Evolutionary conservation across 768 basidiomycete species (phyloP), one percentile per base, ranked within the genome.

Genomic region (Pleurotus sapidus): DNA sequence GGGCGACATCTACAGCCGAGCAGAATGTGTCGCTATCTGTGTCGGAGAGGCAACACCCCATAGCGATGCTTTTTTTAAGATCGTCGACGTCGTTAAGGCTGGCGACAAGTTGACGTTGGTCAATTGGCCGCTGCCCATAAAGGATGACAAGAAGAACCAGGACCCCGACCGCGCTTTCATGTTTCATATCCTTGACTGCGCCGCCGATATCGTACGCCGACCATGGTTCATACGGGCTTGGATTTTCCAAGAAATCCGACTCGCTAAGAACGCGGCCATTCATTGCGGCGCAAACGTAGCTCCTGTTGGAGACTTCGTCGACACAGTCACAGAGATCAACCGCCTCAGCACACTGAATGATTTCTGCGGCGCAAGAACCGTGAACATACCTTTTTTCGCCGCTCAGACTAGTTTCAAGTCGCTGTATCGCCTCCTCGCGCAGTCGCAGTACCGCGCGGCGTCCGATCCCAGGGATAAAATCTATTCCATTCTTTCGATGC

Each of bases 191-290:
- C 47, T 49, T 24, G 47, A 49, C 24, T 49, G 47, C 23, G 47
- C 23, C 15, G n/a, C 23, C 23, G 47, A 49, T 49, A 49, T 49
- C 18, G 47, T 27, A 3, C 15, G 24, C 23, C 47, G 47, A 6
- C 47, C 47, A 15, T 49, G 47, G 47, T 49, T 49, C 15, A 27
- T 24, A 15, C 47, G 47, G 4, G 47, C 24, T 11, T 49, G 47
- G 47, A 49, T 23, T 20, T 49, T 49, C 47, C 47, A 49, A 27
- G 47, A 49, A 49, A 49, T 49, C 15, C 47, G 23, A 9, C 47
- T 49, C 18, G 7, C 47, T 9, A 49, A 17, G 17, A 17, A 49
- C 1, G 47, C 47, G n/a, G 4, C 15, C 23, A 18, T 49, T 2
- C 47, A 18, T 49, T 49, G 47, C 30, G 47, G 47, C 24, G 3